phyloP scores from a whole-genome alignment of 257 asterid species.

The Solanum arcanum region DNA sequence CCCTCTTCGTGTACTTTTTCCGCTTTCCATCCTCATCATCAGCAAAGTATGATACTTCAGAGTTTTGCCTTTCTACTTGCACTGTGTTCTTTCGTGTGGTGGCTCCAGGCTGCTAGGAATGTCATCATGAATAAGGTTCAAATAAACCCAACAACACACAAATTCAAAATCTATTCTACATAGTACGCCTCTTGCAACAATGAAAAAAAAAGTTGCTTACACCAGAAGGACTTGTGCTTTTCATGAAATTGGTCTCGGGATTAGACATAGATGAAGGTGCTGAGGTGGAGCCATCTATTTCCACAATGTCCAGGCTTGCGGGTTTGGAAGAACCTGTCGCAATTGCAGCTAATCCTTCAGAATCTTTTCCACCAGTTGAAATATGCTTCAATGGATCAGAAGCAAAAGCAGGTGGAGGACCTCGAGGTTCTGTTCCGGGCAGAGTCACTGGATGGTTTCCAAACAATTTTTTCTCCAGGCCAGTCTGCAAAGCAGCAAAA shows the following conservation, averaged over 20 bases:
- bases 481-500: conserved; percentile 44
- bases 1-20: conserved; percentile 82
- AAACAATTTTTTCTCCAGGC: conserved; percentile 76
- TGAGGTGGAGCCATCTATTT: conserved; percentile 47
- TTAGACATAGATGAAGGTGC: conserved; percentile 45
- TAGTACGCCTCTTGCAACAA: not conserved
- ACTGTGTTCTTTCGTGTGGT: conserved; percentile 62
- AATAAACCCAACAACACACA: not conserved
- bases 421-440: conserved; percentile 45
- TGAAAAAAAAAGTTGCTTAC: conserved; percentile 27
- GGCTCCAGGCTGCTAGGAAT: conserved; percentile 54
- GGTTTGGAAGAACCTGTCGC: conserved; percentile 37
- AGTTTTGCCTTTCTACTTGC: conserved; percentile 68
- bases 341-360: conserved; percentile 16
- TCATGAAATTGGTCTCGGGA: conserved; percentile 43
- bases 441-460: conserved; percentile 77
- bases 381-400: conserved; percentile 52
- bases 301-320: conserved; percentile 40
- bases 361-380: conserved; percentile 24
- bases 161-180: not conserved
- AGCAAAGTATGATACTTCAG: conserved; percentile 69
- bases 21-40: conserved; percentile 84
- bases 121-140: not conserved
- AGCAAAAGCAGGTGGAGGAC: conserved; percentile 85
- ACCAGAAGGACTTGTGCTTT: conserved; percentile 54